Conservation (phyloP, 2,329 filamentous ascomycete species). For the Penicillium verrucosum region DNA sequence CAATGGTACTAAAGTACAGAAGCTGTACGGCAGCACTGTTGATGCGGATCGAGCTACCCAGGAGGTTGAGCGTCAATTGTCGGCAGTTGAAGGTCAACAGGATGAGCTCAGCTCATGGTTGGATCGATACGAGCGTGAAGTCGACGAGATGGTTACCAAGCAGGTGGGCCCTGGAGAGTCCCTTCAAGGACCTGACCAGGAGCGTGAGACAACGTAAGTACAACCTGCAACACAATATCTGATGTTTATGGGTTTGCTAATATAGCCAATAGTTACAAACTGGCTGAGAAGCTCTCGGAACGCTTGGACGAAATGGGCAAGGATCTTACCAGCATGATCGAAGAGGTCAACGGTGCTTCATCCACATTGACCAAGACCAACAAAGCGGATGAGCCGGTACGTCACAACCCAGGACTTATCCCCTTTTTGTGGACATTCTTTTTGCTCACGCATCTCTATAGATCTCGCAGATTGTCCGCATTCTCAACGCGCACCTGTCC, state of each 20-base stretch:
- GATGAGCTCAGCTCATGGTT: conserved; percentile 85
- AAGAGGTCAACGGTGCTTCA: conserved; percentile 95
- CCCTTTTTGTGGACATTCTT: conserved; percentile 15
- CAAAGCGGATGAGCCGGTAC: conserved; percentile 82
- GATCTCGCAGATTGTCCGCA: conserved; percentile 91
- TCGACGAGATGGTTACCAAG: conserved; percentile 81
- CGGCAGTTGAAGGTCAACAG: conserved; percentile 86
- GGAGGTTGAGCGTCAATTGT: conserved; percentile 89
- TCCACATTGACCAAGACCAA: conserved; percentile 81
- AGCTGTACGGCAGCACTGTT: conserved; percentile 85
- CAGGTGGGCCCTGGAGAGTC: conserved; percentile 73
- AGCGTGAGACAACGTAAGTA: conserved; percentile 82
- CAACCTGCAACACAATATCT: neutral
- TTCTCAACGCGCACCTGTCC: conserved; percentile 87
- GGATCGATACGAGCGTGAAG: conserved; percentile 85
- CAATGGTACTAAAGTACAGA: conserved; percentile 92
- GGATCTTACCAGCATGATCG: conserved; percentile 92
- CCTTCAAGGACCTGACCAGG: conserved; percentile 84
- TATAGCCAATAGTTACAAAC: conserved; percentile 61
- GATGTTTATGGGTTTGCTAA: conserved; percentile 16
- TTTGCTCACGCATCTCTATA: conserved; percentile 39
- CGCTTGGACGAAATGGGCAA: conserved; percentile 90
- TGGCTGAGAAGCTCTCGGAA: conserved; percentile 89
- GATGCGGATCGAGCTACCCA: conserved; percentile 90
- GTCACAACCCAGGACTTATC: conserved; percentile 32